Percentiles rank a stretch among this genome's conserved stretches.
phyloP scores from a whole-genome alignment of 352 stramenopile genomes.

The Bremia lactucae region DNA sequence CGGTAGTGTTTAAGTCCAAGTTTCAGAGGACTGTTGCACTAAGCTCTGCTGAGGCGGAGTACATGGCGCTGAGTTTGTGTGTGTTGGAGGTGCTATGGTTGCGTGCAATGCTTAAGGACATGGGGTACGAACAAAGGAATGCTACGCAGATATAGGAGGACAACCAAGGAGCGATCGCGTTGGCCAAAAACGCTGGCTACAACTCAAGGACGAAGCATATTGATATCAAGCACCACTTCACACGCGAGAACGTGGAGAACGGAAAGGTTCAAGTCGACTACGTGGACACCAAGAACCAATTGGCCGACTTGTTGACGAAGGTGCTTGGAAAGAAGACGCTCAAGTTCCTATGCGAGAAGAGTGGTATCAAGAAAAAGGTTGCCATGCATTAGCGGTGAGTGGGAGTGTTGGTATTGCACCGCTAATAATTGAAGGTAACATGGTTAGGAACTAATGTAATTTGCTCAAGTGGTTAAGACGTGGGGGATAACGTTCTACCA shows the following conservation, averaged over 20 bases:
- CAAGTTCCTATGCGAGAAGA: not conserved
- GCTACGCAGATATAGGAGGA: not conserved
- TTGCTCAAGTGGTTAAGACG: too few relatives aligned
- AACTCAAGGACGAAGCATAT: not conserved
- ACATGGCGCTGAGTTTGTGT: not conserved
- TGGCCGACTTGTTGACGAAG: not conserved
- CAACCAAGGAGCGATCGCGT: not conserved
- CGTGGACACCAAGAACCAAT: not conserved
- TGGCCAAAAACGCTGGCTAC: not conserved
- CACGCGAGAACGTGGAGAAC: not conserved
- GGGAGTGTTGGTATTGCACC: not conserved
- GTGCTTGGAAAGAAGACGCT: not conserved
- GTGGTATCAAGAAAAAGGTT: not conserved
- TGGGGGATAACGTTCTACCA: too few relatives aligned
- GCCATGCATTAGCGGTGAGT: not conserved
- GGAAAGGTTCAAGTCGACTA: not conserved
- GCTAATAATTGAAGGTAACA: too few relatives aligned
- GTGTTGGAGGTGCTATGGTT: too few relatives aligned
- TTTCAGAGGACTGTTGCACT: not conserved
- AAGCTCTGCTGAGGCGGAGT: not conserved
- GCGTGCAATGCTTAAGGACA: not conserved
- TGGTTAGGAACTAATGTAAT: too few relatives aligned
- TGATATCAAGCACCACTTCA: not conserved
- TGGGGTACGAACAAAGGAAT: not conserved
- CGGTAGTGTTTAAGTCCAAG: not conserved